Percentiles rank a stretch among this genome's conserved stretches.
Conservation (phyloP, 108 stramenopile genomes). For the Skeletonema tropicum region DNA sequence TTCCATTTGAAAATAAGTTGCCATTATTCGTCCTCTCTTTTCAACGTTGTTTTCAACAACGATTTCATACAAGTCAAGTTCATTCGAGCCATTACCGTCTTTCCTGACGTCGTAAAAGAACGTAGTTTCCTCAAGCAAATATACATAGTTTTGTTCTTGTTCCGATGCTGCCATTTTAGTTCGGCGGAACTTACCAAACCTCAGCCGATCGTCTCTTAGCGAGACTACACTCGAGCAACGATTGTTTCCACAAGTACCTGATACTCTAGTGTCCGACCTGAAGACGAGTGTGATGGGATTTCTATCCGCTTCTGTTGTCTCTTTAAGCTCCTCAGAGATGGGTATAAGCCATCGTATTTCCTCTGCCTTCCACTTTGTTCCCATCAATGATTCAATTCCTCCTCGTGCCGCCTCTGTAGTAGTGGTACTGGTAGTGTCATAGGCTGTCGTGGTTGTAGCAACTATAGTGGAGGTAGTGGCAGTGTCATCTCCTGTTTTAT, state of each 20-base stretch:
- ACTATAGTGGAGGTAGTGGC: not conserved
- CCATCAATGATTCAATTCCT: not conserved
- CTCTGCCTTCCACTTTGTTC: not conserved
- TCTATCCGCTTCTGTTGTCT: not conserved
- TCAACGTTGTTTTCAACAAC: not conserved
- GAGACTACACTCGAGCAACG: not conserved
- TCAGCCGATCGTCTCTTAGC: not conserved
- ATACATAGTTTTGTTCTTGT: not conserved
- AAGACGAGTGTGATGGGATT: not conserved
- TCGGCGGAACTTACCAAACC: not conserved
- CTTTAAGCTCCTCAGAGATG: not conserved
- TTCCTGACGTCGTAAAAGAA: not conserved
- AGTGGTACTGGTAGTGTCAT: not conserved
- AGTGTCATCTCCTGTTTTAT: not conserved
- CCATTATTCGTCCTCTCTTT: not conserved
- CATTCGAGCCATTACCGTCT: not conserved
- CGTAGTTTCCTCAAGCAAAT: not conserved
- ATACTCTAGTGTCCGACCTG: not conserved
- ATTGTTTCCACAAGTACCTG: not conserved
- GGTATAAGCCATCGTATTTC: not conserved
- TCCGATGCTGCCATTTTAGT: not conserved
- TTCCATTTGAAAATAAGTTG: not conserved
- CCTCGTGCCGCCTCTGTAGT: not conserved
- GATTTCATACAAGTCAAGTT: not conserved
- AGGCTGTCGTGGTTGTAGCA: not conserved